Conservation (phyloP, 140 eudicot species). For the Ambrosia hybrid region DNA sequence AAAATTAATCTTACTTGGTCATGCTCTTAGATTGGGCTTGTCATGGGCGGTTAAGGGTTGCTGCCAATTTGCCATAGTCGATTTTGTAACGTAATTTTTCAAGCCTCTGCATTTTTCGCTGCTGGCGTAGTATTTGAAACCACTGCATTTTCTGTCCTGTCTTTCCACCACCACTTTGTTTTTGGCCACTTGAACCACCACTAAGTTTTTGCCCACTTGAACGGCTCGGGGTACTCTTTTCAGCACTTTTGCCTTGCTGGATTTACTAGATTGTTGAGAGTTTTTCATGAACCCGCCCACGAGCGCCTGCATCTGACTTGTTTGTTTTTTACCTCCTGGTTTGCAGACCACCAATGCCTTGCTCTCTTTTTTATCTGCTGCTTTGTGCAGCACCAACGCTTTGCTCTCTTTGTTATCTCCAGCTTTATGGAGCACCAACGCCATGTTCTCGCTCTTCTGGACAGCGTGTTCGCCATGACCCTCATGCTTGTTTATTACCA, state of each 20-base stretch:
- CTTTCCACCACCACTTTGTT: slow-evolving; percentile 32
- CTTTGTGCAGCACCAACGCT: too few relatives aligned
- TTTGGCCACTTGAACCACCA: neutral
- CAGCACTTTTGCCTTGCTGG: slow-evolving; percentile 29
- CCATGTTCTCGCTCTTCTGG: slow-evolving; percentile 10
- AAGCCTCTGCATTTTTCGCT: slow-evolving; percentile 35
- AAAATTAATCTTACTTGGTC: neutral
- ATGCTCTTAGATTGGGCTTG: neutral
- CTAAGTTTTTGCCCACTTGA: too few relatives aligned
- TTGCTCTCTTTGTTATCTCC: too few relatives aligned
- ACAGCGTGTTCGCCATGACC: neutral
- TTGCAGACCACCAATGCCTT: too few relatives aligned
- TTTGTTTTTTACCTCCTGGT: slow-evolving; percentile 27
- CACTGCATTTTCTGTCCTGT: slow-evolving; percentile 38
- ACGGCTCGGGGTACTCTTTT: neutral
- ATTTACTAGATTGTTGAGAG: slow-evolving; percentile 24
- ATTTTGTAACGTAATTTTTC: slow-evolving; percentile 43
- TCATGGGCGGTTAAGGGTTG: slow-evolving; percentile 7
- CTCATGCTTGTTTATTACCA: slow-evolving; percentile 12
- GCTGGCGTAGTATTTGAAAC: slow-evolving; percentile 41
- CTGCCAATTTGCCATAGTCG: slow-evolving; percentile 2
- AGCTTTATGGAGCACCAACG: slow-evolving; percentile 10
- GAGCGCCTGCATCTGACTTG: slow-evolving; percentile 34
- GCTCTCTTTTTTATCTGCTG: too few relatives aligned
- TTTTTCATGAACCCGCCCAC: slow-evolving; percentile 44